These are phyloP conservation scores for Grigorovia humatica DNA, from an alignment of 805 yeast species.

Conservation along the genomic window DNA sequence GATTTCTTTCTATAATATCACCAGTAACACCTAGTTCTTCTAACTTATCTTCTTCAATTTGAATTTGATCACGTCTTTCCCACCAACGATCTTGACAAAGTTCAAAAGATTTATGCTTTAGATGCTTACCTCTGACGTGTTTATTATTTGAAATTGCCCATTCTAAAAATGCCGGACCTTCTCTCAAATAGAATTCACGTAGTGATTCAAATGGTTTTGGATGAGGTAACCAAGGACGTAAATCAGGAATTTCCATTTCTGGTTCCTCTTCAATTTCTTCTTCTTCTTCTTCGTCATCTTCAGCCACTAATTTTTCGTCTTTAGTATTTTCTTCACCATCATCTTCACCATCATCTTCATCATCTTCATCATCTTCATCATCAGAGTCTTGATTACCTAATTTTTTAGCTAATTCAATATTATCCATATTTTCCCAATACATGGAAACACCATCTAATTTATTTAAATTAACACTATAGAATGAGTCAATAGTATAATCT, in stretches of 20 bases:
- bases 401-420: slow-evolving; percentile 38
- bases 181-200: slow-evolving; percentile 74
- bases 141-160: slow-evolving; percentile 87
- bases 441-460: slow-evolving; percentile 81
- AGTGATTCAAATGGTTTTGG: slow-evolving; percentile 87
- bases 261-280: slow-evolving; percentile 50
- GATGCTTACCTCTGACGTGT: slow-evolving; percentile 79
- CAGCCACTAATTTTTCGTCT: slow-evolving; percentile 34
- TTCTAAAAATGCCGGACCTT: slow-evolving; percentile 78
- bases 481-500: slow-evolving; percentile 74
- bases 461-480: slow-evolving; percentile 77
- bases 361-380: slow-evolving; percentile 57
- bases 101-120: slow-evolving; percentile 83
- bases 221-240: slow-evolving; percentile 94
- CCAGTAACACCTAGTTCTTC: slow-evolving; percentile 90
- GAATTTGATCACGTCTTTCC: slow-evolving; percentile 93
- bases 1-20: slow-evolving; percentile 70
- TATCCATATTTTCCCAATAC: slow-evolving; percentile 76
- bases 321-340: slow-evolving; percentile 41
- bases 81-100: slow-evolving; percentile 93
- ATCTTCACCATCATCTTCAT: slow-evolving; percentile 53
- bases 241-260: slow-evolving; percentile 72
- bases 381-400: slow-evolving; percentile 51
- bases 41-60: slow-evolving; percentile 76
- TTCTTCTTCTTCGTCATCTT: slow-evolving; percentile 54